Evolutionary conservation across 1,139 yeast genomes (phyloP), one percentile per base, ranked within the genome.

Genomic region (Nematodospora anomalae): DNA sequence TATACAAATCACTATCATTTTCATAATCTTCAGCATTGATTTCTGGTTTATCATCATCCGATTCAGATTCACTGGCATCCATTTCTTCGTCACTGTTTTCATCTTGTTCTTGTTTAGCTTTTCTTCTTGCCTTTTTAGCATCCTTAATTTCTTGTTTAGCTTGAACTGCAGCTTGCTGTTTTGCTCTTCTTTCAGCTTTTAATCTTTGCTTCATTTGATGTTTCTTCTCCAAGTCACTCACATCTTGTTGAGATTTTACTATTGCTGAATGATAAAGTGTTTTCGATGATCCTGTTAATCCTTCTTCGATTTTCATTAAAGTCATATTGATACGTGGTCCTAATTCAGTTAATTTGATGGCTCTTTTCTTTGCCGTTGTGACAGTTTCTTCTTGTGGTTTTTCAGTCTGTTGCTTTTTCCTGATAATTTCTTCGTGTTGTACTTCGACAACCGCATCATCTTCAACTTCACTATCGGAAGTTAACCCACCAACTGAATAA

Each of bases 391-490:
- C 44, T 12, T 35, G 37, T 6, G 16, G 36, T 40, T 45, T 44
- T n/a, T 35, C 39, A 6, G 16, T 7, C 11, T 27, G 21, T 21
- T 38, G 23, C 32, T 42, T 36, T 37, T 50, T 49, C 28, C 45
- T 47, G 8, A 38, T 31, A 23, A 43, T 41, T 25, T 66, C 68
- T 18, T 60, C 63, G 33, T 73, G 76, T 44, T 77, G 71, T 20
- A 88, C 76, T 49, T 83, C 90, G 20, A 89, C 96, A 41, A 86
- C 74, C n/a, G 89, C 86, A 48, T 88, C 88, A 44, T 88, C 96
- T 53, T 92, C 98, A 28, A 89, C 80, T 64, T 92, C 98, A 10
- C 95, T 84, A 53, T 92, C 98, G 30, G 94, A 82, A 2, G 97
- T 87, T 55, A 83, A 79, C 0, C 83, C 87, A 26, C 83, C 88